phyloP scores from a whole-genome alignment of 768 basidiomycete species.

The Leccinum imitatum region DNA sequence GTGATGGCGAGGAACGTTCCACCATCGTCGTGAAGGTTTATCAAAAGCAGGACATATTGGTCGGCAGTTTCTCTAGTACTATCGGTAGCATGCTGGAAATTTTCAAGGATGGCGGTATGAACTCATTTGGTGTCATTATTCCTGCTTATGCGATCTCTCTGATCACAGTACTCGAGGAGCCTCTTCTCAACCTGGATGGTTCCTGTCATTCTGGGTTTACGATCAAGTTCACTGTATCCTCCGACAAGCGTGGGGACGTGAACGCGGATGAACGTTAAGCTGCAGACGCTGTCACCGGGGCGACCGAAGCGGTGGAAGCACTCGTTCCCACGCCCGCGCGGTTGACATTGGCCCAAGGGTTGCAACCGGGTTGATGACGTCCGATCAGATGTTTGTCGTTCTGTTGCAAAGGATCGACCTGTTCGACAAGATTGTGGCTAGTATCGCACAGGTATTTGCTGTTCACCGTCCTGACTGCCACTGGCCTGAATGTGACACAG shows the following conservation, averaged over 20 bases:
- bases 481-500: neutral
- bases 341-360: neutral
- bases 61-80: neutral
- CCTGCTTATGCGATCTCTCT: neutral
- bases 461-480: neutral
- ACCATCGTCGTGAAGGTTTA: too few relatives aligned
- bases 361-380: neutral
- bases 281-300: neutral
- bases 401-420: neutral
- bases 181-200: neutral
- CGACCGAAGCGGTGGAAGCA: neutral
- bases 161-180: neutral
- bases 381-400: neutral
- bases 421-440: neutral
- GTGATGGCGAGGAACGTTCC: too few relatives aligned
- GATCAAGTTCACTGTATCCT: neutral
- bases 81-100: neutral
- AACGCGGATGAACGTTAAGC: neutral
- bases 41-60: too few relatives aligned
- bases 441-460: neutral
- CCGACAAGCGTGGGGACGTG: neutral
- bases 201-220: neutral
- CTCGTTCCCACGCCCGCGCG: neutral
- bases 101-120: neutral
- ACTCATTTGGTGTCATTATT: neutral